Evolutionary conservation across 2,329 filamentous ascomycete genomes (phyloP).

Genomic region (Exophiala calicioides): DNA sequence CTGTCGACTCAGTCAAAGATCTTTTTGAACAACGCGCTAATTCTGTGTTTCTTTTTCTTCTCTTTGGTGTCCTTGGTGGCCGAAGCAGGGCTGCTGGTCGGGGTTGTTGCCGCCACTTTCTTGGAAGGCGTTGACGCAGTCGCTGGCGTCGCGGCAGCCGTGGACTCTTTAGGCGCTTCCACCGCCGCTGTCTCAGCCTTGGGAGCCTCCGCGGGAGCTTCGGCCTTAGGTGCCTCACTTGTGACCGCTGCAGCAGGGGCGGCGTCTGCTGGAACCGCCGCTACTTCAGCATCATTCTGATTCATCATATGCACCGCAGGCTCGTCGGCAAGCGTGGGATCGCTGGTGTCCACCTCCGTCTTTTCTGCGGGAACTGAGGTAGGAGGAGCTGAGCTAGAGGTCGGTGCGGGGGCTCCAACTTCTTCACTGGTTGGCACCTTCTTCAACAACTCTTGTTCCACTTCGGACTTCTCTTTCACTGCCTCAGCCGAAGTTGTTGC

Average conservation of each 20-base stretch:
- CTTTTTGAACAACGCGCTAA: slow-evolving; percentile 65
- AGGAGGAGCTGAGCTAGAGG: slow-evolving; percentile 41
- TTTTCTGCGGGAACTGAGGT: slow-evolving; percentile 39
- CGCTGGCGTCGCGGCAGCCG: slow-evolving; percentile 10
- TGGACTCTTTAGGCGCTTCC: slow-evolving; percentile 8
- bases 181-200: slow-evolving; percentile 8
- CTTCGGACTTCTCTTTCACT: slow-evolving; percentile 71
- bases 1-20: slow-evolving; percentile 46
- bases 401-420: slow-evolving; percentile 43
- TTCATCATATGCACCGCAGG: slow-evolving; percentile 29
- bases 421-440: slow-evolving; percentile 41
- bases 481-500: slow-evolving; percentile 68
- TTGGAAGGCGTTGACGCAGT: slow-evolving; percentile 20
- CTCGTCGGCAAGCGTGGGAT: slow-evolving; percentile 28
- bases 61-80: slow-evolving; percentile 48
- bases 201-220: slow-evolving; percentile 11
- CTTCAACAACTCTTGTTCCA: slow-evolving; percentile 72
- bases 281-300: slow-evolving; percentile 26
- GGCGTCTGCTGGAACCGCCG: slow-evolving; percentile 4
- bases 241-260: slow-evolving; percentile 5
- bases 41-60: slow-evolving; percentile 67
- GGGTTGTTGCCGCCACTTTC: slow-evolving; percentile 34
- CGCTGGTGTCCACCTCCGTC: slow-evolving; percentile 27
- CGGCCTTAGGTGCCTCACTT: slow-evolving; percentile 3
- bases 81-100: slow-evolving; percentile 27